Conservation (phyloP, 1,284 basidiomycete genomes). For the Tremellales sp. region DNA sequence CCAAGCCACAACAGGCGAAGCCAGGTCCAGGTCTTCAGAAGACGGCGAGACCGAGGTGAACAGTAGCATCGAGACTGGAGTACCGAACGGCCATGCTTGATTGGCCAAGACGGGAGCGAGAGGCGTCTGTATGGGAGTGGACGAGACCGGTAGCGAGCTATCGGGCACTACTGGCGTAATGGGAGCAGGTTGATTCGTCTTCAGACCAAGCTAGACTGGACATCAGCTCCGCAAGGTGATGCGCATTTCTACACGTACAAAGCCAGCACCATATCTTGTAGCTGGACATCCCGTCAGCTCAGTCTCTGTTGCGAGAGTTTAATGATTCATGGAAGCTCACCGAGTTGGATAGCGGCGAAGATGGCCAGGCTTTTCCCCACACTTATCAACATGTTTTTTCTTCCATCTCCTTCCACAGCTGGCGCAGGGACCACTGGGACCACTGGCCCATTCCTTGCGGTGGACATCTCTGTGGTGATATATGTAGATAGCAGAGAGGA, state of each 20-base stretch:
- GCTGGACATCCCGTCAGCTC: constrained; percentile 14
- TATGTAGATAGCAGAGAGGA: no score
- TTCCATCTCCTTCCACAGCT: constrained; percentile 9
- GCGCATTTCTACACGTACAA: constrained; percentile 24
- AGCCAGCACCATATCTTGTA: constrained; percentile 41
- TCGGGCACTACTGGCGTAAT: neutral
- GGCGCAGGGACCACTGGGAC: constrained; percentile 10
- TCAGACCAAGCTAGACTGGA: constrained; percentile 14
- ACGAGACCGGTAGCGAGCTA: constrained; percentile 1
- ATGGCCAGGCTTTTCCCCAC: constrained; percentile 26
- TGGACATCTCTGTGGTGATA: no score
- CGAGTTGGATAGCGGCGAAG: constrained; percentile 35
- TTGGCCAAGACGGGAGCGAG: constrained; percentile 18
- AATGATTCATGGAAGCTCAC: constrained; percentile 19
- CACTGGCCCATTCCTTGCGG: no score
- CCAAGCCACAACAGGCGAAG: constrained; percentile 54
- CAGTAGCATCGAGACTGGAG: constrained; percentile 60
- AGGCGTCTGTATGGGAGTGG: constrained; percentile 6
- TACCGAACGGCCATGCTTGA: constrained; percentile 48
- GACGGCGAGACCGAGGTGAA: constrained; percentile 56
- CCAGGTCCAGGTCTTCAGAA: constrained; percentile 51
- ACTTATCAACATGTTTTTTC: constrained; percentile 15
- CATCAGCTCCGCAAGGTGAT: constrained; percentile 3
- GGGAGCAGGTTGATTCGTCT: constrained; percentile 8
- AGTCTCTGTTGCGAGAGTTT: neutral